Conservation (phyloP, 176 grass and related monocot genomes). For the Oryza coarctata region DNA sequence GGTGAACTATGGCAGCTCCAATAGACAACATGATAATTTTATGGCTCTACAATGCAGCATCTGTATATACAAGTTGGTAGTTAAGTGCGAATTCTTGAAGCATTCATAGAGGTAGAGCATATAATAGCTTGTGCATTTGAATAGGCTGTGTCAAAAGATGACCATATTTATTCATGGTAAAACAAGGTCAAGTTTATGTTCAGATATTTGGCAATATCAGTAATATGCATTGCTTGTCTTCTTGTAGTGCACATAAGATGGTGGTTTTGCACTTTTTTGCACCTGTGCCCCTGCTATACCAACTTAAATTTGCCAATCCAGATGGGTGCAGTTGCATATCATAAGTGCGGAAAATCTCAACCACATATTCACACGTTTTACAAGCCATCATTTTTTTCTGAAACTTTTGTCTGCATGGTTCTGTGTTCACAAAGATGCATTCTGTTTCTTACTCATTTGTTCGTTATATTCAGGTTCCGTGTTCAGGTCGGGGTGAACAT, state of each 20-base stretch:
- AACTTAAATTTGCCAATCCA: neutral
- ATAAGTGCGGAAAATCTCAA: neutral
- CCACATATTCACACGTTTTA: neutral
- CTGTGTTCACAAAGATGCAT: neutral
- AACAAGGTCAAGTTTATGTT: neutral
- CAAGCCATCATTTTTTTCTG: neutral
- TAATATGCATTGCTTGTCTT: neutral
- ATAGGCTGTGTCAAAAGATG: neutral
- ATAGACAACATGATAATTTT: neutral
- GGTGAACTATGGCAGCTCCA: neutral
- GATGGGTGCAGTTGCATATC: neutral
- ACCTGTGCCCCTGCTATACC: neutral
- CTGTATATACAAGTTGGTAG: neutral
- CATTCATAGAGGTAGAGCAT: neutral
- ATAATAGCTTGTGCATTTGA: neutral
- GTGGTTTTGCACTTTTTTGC: neutral
- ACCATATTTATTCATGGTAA: neutral
- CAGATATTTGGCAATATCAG: neutral
- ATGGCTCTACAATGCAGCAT: neutral
- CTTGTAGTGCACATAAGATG: neutral
- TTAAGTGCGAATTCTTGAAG: neutral
- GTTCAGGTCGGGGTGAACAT: constrained; percentile 96
- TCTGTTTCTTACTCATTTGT: constrained; percentile 7
- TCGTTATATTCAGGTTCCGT: constrained; percentile 63
- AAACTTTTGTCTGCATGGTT: neutral